Percentiles rank a stretch among this genome's conserved stretches.
Conservation (phyloP, 2,329 filamentous ascomycete species). For the Emmonsiellopsis sp. region DNA sequence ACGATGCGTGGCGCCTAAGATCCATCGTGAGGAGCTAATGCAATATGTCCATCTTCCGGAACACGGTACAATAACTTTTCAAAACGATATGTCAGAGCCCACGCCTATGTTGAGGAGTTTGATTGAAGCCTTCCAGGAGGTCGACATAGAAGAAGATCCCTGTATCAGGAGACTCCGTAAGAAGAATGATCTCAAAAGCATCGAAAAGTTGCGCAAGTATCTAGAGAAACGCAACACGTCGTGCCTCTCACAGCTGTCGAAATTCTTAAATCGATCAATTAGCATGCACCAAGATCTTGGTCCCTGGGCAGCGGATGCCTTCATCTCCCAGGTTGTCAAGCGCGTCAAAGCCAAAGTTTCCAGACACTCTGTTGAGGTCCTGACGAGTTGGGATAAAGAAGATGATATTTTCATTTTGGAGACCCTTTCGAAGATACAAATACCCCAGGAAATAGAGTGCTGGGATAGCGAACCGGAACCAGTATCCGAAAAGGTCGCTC, state of each 20-base stretch:
- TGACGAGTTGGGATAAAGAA: slow-evolving; percentile 36
- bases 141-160: slow-evolving; percentile 55
- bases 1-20: slow-evolving; percentile 57
- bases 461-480: slow-evolving; percentile 14
- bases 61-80: slow-evolving; percentile 34
- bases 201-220: slow-evolving; percentile 17
- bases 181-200: slow-evolving; percentile 23
- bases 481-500: slow-evolving; percentile 49
- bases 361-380: slow-evolving; percentile 16
- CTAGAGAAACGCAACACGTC: slow-evolving; percentile 25
- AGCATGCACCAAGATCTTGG: slow-evolving; percentile 53
- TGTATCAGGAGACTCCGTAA: slow-evolving; percentile 41
- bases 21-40: slow-evolving; percentile 61
- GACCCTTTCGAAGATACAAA: slow-evolving; percentile 21
- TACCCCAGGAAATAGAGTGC: slow-evolving; percentile 8
- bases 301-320: slow-evolving; percentile 59
- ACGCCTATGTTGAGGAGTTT: slow-evolving; percentile 37
- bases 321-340: slow-evolving; percentile 44
- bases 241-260: slow-evolving; percentile 46
- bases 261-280: slow-evolving; percentile 41
- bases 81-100: not conserved
- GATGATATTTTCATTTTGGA: slow-evolving; percentile 49
- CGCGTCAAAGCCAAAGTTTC: slow-evolving; percentile 18
- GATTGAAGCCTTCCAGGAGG: slow-evolving; percentile 25
- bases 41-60: slow-evolving; percentile 57